Conservation (phyloP, 2,329 filamentous ascomycete species). For the Beauveria bassiana region DNA sequence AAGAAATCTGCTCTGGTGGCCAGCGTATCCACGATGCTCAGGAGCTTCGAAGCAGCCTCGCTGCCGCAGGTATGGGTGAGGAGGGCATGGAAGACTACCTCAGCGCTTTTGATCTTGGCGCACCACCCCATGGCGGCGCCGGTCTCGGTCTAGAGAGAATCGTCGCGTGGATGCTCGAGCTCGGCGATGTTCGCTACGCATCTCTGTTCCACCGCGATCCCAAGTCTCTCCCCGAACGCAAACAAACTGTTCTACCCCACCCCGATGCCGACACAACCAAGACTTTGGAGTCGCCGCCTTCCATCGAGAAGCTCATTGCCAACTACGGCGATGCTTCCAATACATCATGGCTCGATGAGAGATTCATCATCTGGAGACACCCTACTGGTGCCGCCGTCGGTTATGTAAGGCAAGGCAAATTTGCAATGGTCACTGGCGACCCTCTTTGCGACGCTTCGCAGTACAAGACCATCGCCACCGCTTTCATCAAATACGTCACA, state of each 20-base stretch:
- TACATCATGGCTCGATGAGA: conserved; percentile 86
- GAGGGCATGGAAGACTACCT: conserved; percentile 87
- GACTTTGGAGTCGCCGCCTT: conserved; percentile 51
- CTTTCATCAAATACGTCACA: conserved; percentile 68
- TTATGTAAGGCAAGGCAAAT: conserved; percentile 68
- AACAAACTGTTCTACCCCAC: conserved; percentile 62
- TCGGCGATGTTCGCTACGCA: conserved; percentile 84
- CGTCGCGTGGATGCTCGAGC: conserved; percentile 73
- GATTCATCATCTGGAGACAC: conserved; percentile 84
- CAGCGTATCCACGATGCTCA: conserved; percentile 82
- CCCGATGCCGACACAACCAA: conserved; percentile 73
- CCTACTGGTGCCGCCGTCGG: conserved; percentile 76
- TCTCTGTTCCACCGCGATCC: conserved; percentile 85
- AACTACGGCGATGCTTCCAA: conserved; percentile 95
- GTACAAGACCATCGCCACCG: conserved; percentile 63
- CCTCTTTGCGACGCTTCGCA: conserved; percentile 77
- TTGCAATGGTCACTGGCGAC: conserved; percentile 78
- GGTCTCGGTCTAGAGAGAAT: conserved; percentile 87
- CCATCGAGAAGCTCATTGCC: conserved; percentile 80
- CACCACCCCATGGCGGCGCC: conserved; percentile 81
- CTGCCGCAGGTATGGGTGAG: conserved; percentile 64
- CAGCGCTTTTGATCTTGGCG: conserved; percentile 78
- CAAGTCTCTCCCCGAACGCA: conserved; percentile 68
- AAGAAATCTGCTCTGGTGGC: conserved; percentile 86
- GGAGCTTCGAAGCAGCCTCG: conserved; percentile 71